phyloP scores from a whole-genome alignment of 768 basidiomycete genomes.

The Lentinula guzmanii region DNA sequence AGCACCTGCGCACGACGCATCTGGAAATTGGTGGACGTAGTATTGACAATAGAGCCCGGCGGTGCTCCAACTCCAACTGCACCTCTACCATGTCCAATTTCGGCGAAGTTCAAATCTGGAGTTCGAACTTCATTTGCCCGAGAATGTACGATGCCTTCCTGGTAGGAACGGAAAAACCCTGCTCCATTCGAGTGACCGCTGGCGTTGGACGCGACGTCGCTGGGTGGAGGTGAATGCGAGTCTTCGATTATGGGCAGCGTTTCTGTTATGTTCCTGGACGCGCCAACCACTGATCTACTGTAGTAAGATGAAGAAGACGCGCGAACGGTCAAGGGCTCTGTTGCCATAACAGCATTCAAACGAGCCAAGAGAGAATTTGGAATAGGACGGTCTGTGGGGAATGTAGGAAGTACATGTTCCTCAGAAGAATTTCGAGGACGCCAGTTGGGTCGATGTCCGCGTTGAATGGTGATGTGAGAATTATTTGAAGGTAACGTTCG shows the following conservation, averaged over 20 bases:
- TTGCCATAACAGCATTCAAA: conserved; percentile 1
- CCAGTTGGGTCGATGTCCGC: neutral
- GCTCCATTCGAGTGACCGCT: conserved; percentile 52
- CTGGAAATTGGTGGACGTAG: neutral
- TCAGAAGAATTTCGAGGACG: neutral
- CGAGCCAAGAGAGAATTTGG: neutral
- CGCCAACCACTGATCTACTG: neutral
- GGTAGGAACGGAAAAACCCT: conserved; percentile 55
- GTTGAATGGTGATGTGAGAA: conserved; percentile 1
- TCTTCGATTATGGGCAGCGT: conserved; percentile 59
- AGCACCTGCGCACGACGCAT: conserved; percentile 5
- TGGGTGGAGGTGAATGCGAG: conserved; percentile 52
- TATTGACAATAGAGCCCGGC: neutral
- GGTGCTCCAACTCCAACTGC: conserved; percentile 15
- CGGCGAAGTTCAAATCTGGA: conserved; percentile 69
- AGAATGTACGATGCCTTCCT: conserved; percentile 34
- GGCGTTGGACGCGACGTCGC: conserved; percentile 52
- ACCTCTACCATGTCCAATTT: conserved; percentile 71
- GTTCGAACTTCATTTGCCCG: conserved; percentile 53
- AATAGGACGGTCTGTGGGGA: conserved; percentile 3
- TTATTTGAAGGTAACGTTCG: conserved; percentile 22
- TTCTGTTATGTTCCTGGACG: conserved; percentile 25
- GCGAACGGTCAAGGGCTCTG: neutral
- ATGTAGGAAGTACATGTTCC: neutral
- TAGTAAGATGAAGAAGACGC: neutral